Conservation (phyloP, 352 stramenopile species). For the Thalassiosira pacifica region DNA sequence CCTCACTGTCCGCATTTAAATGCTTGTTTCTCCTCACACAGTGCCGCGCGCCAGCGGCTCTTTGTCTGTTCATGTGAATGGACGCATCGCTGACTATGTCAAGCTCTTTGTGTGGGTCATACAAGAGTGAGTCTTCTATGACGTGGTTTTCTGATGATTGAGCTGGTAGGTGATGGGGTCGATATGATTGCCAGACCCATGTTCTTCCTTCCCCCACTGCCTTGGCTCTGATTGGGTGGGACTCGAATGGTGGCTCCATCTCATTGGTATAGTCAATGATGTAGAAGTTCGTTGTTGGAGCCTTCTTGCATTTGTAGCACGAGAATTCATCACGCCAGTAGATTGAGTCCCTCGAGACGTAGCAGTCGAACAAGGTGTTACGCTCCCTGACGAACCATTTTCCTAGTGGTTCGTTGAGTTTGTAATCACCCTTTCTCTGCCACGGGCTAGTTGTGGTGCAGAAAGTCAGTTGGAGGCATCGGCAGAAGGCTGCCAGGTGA, state of each 20-base stretch:
- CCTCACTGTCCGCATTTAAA: too few species aligned
- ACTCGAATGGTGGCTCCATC: not conserved
- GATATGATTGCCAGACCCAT: not conserved
- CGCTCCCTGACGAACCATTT: not conserved
- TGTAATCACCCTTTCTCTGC: not conserved
- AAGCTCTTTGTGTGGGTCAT: not conserved
- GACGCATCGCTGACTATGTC: constrained; percentile 25
- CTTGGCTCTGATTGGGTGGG: not conserved
- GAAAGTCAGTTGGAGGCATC: not conserved
- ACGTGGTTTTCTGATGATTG: not conserved
- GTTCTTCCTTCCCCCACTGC: not conserved
- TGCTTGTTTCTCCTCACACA: not conserved
- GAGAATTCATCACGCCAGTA: not conserved
- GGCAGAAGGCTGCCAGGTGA: not conserved
- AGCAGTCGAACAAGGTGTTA: not conserved
- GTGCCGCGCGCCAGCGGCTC: constrained; percentile 9
- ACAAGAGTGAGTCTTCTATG: not conserved
- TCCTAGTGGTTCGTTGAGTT: not conserved
- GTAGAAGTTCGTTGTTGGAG: not conserved
- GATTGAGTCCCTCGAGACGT: not conserved
- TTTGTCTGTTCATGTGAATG: not conserved
- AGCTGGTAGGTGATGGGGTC: not conserved
- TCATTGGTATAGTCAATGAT: constrained; percentile 8
- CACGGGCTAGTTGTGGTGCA: not conserved
- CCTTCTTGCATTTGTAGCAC: constrained; percentile 8